phyloP scores from a whole-genome alignment of 257 asterid genomes.

The Asclepias syriaca region DNA sequence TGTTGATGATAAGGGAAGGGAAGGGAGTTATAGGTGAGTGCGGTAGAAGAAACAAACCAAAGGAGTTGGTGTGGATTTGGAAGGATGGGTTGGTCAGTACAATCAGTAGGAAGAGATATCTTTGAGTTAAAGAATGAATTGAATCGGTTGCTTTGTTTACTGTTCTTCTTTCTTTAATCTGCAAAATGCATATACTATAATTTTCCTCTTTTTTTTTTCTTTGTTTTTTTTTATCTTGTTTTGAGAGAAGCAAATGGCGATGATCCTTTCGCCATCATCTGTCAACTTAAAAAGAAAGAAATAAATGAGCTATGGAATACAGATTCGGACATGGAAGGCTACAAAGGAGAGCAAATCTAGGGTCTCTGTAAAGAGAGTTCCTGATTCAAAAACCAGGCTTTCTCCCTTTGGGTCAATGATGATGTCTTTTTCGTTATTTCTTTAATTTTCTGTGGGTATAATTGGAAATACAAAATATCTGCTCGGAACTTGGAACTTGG shows the following conservation, averaged over 20 bases:
- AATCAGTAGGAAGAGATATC: constrained; percentile 33
- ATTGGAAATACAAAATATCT: background rate
- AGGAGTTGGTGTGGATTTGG: constrained; percentile 14
- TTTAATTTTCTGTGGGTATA: background rate
- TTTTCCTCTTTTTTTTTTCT: background rate
- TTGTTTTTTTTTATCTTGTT: background rate
- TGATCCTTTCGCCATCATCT: too few species aligned
- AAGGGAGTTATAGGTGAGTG: constrained; percentile 13
- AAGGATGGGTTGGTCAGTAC: constrained; percentile 17
- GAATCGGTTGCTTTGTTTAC: constrained; percentile 20
- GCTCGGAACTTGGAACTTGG: background rate
- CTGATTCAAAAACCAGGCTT: background rate
- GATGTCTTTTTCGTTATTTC: constrained; percentile 7
- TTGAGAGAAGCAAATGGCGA: too few species aligned
- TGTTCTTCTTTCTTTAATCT: constrained; percentile 4
- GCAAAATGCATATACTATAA: background rate
- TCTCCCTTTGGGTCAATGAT: constrained; percentile 7
- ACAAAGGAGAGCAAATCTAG: constrained; percentile 22
- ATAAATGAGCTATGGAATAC: constrained; percentile 6
- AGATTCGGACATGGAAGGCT: constrained; percentile 17
- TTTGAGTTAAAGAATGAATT: constrained; percentile 51
- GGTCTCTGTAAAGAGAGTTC: background rate
- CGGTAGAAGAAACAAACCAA: constrained; percentile 11
- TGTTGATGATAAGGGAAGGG: background rate
- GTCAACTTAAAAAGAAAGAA: background rate